A percentile compares a stretch with the other conserved stretches of the same genome.
phyloP scores from a whole-genome alignment of 306 rosid genomes.

The Aeschynomene evenia region DNA sequence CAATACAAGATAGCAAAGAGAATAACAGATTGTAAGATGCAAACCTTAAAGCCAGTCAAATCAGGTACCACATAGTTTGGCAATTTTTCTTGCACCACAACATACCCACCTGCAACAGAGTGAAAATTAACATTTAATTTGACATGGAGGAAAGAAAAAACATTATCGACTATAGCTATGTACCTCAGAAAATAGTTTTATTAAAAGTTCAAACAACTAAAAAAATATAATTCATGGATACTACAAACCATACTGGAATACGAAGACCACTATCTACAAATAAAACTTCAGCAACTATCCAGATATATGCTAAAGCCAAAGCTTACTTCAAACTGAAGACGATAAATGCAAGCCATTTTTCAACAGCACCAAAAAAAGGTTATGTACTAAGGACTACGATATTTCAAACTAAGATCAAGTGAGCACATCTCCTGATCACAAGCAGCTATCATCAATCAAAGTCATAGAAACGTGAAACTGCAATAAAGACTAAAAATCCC shows the following conservation, averaged over 20 bases:
- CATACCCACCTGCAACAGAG: constrained; percentile 59
- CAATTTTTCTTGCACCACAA: constrained; percentile 49
- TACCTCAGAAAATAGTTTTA: neutral
- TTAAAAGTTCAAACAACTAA: neutral
- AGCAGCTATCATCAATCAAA: neutral
- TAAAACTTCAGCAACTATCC: neutral
- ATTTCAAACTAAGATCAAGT: neutral
- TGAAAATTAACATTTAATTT: constrained; percentile 13
- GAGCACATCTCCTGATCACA: neutral
- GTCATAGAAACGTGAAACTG: neutral
- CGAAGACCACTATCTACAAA: neutral
- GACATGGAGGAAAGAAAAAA: neutral
- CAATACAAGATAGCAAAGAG: neutral
- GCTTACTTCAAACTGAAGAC: neutral
- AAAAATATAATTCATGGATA: neutral
- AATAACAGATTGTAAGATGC: constrained; percentile 12
- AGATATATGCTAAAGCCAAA: neutral
- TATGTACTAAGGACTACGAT: neutral
- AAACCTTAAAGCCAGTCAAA: constrained; percentile 59
- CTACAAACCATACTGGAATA: neutral
- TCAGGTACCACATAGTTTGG: constrained; percentile 66
- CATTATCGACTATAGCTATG: neutral
- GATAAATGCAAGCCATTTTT: constrained; percentile 7
- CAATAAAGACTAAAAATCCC: neutral
- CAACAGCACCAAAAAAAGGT: neutral